Evolutionary conservation across 2,329 filamentous ascomycete genomes (phyloP), one percentile per base, ranked within the genome.

Genomic region (Aspergillus ruber): DNA sequence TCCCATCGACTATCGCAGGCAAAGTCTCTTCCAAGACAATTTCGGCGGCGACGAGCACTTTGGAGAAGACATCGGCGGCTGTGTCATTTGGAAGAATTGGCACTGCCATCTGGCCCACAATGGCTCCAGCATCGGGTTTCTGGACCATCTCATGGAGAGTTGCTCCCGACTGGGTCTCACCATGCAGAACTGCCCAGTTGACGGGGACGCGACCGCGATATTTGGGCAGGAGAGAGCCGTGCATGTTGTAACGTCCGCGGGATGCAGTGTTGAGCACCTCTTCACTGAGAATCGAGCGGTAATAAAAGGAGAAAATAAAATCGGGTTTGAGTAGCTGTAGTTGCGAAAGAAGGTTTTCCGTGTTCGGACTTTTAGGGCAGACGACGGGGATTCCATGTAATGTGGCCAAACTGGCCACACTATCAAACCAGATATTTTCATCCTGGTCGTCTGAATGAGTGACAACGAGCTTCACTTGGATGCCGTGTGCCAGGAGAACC

Each of bases 1-100:
- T 49, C 39, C 39, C 23, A 46, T 49, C 23, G 39, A 18, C 38
- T 46, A 21, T 44, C 41, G 5, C 43, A 12, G 18, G 17, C 18
- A 36, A 44, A 46, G 43, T 49, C 40, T 20, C 12, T 3, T 40
- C 6, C 38, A 40, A 21, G 38, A 40, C 38, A 23, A 40, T 40
- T 18, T 40, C 38, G 8, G 38, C 38, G 6, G 38, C 38, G 20
- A 40, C 38, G 10, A 40, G 38, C 17, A 40, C 38, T 7, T 40
- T 40, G 17, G 17, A 18, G 20, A 40, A 40, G 6, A 40, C 38
- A 10, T 40, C 38, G 17, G 17, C 38, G 15, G 38, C 38, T 23
- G 38, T 40, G 18, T 40, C 38, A 21, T 40, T 21, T 6, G 38
- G 38, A 21, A 40, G 38, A 40, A 40, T 40, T 12, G 38, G 38